These are phyloP conservation scores for Trichoderma guizhouense DNA, from an alignment of 2,329 filamentous ascomycete genomes.

Conservation along the genomic window DNA sequence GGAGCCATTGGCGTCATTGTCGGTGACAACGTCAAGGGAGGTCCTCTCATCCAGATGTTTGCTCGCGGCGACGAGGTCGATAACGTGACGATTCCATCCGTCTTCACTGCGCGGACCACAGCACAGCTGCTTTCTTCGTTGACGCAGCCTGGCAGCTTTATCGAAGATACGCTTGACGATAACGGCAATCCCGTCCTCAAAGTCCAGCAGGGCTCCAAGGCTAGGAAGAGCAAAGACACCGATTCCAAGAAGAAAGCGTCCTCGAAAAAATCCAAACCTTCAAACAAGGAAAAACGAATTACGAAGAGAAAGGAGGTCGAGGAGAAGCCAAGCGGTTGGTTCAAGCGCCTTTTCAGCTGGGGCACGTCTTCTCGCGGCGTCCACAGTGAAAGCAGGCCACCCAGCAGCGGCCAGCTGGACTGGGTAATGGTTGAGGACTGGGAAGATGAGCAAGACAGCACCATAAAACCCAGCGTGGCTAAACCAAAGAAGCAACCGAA, in stretches of 20 bases:
- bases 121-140: conserved; percentile 88
- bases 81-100: conserved; percentile 87
- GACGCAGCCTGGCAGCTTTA: conserved; percentile 66
- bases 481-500: conserved; percentile 26
- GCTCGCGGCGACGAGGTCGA: conserved; percentile 87
- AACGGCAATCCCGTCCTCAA: conserved; percentile 56
- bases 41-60: conserved; percentile 93
- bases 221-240: conserved; percentile 34
- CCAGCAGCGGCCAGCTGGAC: conserved; percentile 69
- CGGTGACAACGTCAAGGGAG: conserved; percentile 86
- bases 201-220: conserved; percentile 48
- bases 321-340: conserved; percentile 38
- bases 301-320: conserved; percentile 26
- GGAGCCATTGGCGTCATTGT: conserved; percentile 89
- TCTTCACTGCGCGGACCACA: conserved; percentile 93
- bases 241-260: conserved; percentile 26
- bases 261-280: conserved; percentile 7
- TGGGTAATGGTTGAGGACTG: conserved; percentile 70
- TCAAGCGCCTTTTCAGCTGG: conserved; percentile 42
- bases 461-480: conserved; percentile 39
- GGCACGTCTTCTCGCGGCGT: conserved; percentile 30
- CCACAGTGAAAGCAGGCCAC: conserved; percentile 59
- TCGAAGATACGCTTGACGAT: conserved; percentile 58
- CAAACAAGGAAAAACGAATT: conserved; percentile 27
- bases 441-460: conserved; percentile 51